Percentiles rank a stretch among this genome's conserved stretches.
These are phyloP conservation scores for Leptosphaerulina australis DNA, from an alignment of 2,329 filamentous ascomycete species.

Conservation along the genomic window DNA sequence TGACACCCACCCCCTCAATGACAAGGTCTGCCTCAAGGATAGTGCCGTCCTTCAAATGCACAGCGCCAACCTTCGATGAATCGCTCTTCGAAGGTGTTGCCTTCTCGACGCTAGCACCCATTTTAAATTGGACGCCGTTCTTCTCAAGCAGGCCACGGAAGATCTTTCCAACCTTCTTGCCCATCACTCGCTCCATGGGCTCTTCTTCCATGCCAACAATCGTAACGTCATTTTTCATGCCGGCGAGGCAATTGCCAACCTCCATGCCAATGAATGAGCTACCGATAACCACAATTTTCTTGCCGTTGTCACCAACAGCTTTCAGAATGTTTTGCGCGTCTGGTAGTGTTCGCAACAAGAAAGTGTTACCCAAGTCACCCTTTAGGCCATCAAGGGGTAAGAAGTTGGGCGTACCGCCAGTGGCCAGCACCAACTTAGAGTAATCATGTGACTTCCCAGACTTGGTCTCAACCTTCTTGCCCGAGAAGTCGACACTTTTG, in stretches of 20 bases:
- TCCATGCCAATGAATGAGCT: slow-evolving; percentile 99
- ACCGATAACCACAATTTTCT: slow-evolving; percentile 91
- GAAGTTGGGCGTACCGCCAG: slow-evolving; percentile 76
- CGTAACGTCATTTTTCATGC: slow-evolving; percentile 80
- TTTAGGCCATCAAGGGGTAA: slow-evolving; percentile 87
- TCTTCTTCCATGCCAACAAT: slow-evolving; percentile 85
- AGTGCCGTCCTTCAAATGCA: slow-evolving; percentile 85
- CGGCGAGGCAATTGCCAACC: slow-evolving; percentile 78
- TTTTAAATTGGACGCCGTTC: slow-evolving; percentile 86
- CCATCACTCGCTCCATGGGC: slow-evolving; percentile 86
- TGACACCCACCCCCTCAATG: slow-evolving; percentile 87
- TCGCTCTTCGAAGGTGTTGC: slow-evolving; percentile 74
- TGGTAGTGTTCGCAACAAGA: slow-evolving; percentile 77
- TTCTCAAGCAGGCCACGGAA: slow-evolving; percentile 81
- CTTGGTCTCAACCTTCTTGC: slow-evolving; percentile 75
- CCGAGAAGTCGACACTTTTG: slow-evolving; percentile 74
- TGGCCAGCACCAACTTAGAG: slow-evolving; percentile 87
- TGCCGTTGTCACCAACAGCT: slow-evolving; percentile 79
- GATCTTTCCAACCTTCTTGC: slow-evolving; percentile 77
- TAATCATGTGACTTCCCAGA: slow-evolving; percentile 75
- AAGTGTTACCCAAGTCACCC: slow-evolving; percentile 79
- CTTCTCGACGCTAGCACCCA: slow-evolving; percentile 81
- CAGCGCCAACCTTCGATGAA: slow-evolving; percentile 74
- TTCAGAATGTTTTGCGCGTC: slow-evolving; percentile 78
- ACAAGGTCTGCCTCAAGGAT: slow-evolving; percentile 85